A percentile compares a stretch with the other conserved stretches of the same genome.
Evolutionary conservation across 441 rosid genomes (phyloP).

Genomic region (Erodium moschatum): DNA sequence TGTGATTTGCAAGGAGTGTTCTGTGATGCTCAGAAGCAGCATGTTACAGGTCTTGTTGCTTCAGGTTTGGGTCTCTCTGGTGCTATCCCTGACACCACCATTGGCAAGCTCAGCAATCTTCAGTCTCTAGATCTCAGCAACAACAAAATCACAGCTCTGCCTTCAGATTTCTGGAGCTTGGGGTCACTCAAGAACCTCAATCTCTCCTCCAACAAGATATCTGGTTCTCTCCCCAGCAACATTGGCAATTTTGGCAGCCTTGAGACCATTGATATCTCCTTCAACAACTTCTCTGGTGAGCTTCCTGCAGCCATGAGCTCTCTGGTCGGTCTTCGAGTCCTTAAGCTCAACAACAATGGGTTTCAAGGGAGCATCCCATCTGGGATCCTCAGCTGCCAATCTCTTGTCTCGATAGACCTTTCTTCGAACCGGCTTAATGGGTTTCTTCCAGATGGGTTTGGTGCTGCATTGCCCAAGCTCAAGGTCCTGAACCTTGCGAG

Average conservation of each 20-base stretch:
- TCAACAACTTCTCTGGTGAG: constrained; percentile 61
- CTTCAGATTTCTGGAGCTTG: constrained; percentile 85
- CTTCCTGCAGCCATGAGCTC: constrained; percentile 65
- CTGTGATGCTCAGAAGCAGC: constrained; percentile 48
- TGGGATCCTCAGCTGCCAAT: constrained; percentile 45
- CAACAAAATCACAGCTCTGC: constrained; percentile 66
- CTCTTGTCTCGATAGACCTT: constrained; percentile 51
- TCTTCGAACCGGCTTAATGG: constrained; percentile 64
- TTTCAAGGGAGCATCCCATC: constrained; percentile 53
- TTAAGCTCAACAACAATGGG: constrained; percentile 48
- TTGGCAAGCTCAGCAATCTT: constrained; percentile 72
- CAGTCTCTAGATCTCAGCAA: constrained; percentile 68
- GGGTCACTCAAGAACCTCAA: constrained; percentile 54
- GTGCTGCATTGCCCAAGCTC: constrained; percentile 63
- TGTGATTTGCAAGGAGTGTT: constrained; percentile 67
- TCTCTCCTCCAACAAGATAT: constrained; percentile 59
- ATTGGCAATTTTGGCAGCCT: constrained; percentile 72
- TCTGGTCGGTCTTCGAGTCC: constrained; percentile 44
- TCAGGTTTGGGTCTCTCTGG: constrained; percentile 64
- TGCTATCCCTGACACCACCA: constrained; percentile 64
- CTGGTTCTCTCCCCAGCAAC: constrained; percentile 60
- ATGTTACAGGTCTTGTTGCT: constrained; percentile 42
- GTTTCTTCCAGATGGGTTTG: constrained; percentile 60
- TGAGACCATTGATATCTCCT: constrained; percentile 57
- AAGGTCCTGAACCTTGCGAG: constrained; percentile 52